Percentiles rank a stretch among this genome's conserved stretches.
phyloP scores from a whole-genome alignment of 495 filamentous ascomycete species.

The Neurospora sp. region DNA sequence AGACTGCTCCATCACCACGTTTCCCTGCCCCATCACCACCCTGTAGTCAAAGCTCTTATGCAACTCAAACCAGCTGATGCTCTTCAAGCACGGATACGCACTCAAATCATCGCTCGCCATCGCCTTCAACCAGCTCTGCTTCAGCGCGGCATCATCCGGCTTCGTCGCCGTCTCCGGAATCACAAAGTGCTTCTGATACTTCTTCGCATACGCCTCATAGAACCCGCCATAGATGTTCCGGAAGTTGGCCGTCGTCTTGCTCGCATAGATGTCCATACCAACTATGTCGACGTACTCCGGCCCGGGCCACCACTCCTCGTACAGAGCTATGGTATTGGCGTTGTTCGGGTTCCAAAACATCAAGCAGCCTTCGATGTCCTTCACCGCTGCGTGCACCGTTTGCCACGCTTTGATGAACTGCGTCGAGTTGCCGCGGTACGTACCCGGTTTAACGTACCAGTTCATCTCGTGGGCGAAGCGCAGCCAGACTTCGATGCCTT shows the following conservation, averaged over 20 bases:
- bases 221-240: constrained; percentile 1
- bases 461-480: constrained; percentile 11
- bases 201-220: constrained; percentile 5
- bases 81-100: constrained; percentile 5
- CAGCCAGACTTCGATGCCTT: constrained; percentile 8
- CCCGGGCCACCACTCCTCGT: constrained; percentile 4
- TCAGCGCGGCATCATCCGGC: not conserved
- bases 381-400: not conserved
- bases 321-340: not conserved
- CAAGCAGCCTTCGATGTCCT: not conserved
- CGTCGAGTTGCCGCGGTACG: constrained; percentile 1
- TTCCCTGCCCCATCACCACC: constrained; percentile 2
- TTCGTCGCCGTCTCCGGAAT: constrained; percentile 8
- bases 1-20: not conserved
- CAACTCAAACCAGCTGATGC: constrained; percentile 6
- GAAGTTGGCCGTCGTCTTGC: not conserved
- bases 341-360: constrained; percentile 8
- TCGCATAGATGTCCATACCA: constrained; percentile 6
- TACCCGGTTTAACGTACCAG: constrained; percentile 4
- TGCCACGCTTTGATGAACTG: constrained; percentile 7
- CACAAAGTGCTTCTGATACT: not conserved
- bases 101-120: constrained; percentile 2
- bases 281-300: constrained; percentile 6
- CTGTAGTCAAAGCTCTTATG: constrained; percentile 6
- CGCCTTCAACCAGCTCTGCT: constrained; percentile 5